Conservation (phyloP, 495 filamentous ascomycete genomes). For the Tuber microsphaerosporum region DNA sequence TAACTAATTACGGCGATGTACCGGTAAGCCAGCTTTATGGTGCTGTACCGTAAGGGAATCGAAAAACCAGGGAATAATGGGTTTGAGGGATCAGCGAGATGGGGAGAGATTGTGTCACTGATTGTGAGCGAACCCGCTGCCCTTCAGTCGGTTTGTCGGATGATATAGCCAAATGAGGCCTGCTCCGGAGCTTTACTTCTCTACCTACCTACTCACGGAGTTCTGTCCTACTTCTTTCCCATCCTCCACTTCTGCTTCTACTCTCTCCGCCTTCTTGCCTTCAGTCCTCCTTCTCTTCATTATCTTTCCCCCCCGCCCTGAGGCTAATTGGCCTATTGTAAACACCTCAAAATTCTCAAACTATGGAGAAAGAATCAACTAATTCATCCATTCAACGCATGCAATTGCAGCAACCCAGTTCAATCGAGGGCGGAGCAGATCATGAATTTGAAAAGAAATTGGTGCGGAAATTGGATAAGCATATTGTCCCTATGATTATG, state of each 20-base stretch:
- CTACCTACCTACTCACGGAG: neutral
- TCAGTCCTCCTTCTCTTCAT: neutral
- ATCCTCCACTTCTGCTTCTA: neutral
- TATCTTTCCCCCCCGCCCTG: neutral
- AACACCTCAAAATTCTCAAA: neutral
- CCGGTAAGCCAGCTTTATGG: neutral
- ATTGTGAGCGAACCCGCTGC: too few relatives aligned
- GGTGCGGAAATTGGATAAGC: conserved; percentile 47
- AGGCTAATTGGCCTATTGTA: neutral
- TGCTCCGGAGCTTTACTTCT: neutral
- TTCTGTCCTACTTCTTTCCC: neutral
- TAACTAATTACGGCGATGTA: neutral
- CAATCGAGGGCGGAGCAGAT: conserved; percentile 12
- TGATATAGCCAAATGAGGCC: neutral
- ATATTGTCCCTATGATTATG: conserved; percentile 57
- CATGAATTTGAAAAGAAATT: conserved; percentile 28
- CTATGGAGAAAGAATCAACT: neutral
- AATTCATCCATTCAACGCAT: neutral
- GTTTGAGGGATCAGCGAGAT: neutral
- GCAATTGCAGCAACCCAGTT: neutral
- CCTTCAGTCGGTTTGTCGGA: neutral
- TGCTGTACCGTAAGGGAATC: neutral
- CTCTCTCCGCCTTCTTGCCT: neutral
- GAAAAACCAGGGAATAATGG: neutral
- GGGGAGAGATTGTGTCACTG: neutral